Base-by-base conservation (phyloP, 2,329 filamentous ascomycete genomes). In the Harringtonia lauricola region DNA sequence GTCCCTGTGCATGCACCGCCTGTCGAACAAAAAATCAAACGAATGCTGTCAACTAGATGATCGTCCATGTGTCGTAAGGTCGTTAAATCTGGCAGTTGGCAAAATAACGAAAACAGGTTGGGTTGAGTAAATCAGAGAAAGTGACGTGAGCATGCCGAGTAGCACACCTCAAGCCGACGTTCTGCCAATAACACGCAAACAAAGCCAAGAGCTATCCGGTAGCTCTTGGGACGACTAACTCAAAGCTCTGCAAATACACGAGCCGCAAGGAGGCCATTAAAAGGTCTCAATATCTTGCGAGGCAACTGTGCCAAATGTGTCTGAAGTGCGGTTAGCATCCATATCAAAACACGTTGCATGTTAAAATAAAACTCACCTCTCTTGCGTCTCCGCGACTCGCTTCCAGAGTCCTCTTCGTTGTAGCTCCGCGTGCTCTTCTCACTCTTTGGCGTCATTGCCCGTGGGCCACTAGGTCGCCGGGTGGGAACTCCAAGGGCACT, bases 361-460 rank as follows among this genome's bases (percentile, higher is more conserved):
- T 19, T 14, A 21, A 3, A 7, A 17, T 13, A 3, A 38, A 39
- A 44, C 56, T 42, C 28, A 79, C 76, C 70, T 69, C 75, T 67
- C 64, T 79, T 80, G 35, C 70, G 64, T 51, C 72, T 63, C 50
- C 69, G 64, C 48, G 44, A 9, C 6, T 72, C 71, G 22, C 67
- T 66, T 43, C 60, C 60, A 9, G 63, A 63, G 18, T 62, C 63
- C 45, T 69, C 70, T 35, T 71, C 66, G 38, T 69, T 59, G 40
- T 58, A 57, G 45, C 56, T 59, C 14, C 57, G 53, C 24, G 39
- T 44, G 43, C 54, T 56, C 13, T 51, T 63, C 0, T 64, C 64
- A 45, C 65, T 71, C 58, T 67, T 75, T 1, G 75, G 74, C 6
- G 74, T 79, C 75, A 79, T 79, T 17, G 74, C 74, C 49, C 75